Evolutionary conservation across 2,329 filamentous ascomycete genomes (phyloP), one percentile per base, ranked within the genome.

Genomic region (Massarina eburnea): DNA sequence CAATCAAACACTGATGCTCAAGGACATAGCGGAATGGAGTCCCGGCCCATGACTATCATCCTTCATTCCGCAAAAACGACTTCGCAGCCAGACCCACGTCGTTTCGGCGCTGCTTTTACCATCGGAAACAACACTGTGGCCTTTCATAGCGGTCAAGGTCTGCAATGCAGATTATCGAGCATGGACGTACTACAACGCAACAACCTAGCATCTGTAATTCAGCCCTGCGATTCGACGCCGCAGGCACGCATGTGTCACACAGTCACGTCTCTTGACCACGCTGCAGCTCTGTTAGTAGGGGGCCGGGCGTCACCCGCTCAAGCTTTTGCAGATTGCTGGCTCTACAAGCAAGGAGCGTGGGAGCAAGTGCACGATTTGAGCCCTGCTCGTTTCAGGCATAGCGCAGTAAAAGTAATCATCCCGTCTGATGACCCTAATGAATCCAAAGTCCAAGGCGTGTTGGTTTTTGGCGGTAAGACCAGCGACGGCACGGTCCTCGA

Each of bases 281-380:
- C 71, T 18, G 80, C 80, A 14, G 79, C 78, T 48, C 70, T 96
- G 9, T 74, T 96, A 37, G 78, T 82, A 22, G 91, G 92, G 19
- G 92, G 92, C 4, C 80, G 91, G 48, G 77, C 80, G n/a, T 92
- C 89, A 7, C 91, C 91, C 4, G 77, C 83, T 10, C 79, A 77
- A 22, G 83, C 83, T 1, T 73, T 89, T 33, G 74, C 75, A 27
- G 88, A 94, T 66, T 91, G 87, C 57, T 96, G 89, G 89, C 57
- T 91, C 1, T 82, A 85, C 52, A 76, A 80, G 41, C 79, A 79
- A 40, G 76, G 76, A 22, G 66, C 60, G 12, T 96, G 90, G 90
- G 75, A 77, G 46, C 77, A 75, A 52, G 78, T 82, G 12, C 76
- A 85, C 47, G 78, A 82, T 57, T 74, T 96, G n/a, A 85, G 86